Percentiles rank a stretch among this genome's conserved stretches.
phyloP scores from a whole-genome alignment of 495 filamentous ascomycete species.

The Neurospora tetraspora region DNA sequence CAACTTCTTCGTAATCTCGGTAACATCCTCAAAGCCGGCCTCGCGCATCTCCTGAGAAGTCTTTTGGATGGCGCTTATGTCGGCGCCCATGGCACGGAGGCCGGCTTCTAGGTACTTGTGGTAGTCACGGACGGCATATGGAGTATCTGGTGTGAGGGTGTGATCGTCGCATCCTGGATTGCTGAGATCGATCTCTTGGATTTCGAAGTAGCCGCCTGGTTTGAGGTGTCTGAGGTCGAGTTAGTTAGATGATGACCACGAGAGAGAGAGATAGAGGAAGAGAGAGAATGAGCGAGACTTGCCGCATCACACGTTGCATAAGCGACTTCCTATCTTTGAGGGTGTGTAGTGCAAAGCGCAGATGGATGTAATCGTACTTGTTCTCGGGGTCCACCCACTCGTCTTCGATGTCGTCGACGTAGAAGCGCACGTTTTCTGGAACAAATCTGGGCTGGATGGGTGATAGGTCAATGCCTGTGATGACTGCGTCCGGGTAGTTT shows the following conservation, averaged over 20 bases:
- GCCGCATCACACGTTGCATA: conserved; percentile 26
- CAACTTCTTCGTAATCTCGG: conserved; percentile 15
- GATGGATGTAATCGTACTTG: conserved; percentile 50
- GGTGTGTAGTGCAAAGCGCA: conserved; percentile 36
- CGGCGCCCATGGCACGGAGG: conserved; percentile 16
- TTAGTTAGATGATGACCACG: conserved; percentile 3
- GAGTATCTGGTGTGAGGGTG: conserved; percentile 16
- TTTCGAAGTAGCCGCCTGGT: conserved; percentile 46
- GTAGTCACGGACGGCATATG: conserved; percentile 29
- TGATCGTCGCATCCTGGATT: conserved; percentile 33
- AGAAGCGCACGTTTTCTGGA: conserved; percentile 49
- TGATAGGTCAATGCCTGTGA: conserved; percentile 58
- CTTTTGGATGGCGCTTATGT: conserved; percentile 14
- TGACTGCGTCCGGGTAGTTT: conserved; percentile 36
- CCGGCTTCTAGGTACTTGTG: conserved; percentile 20
- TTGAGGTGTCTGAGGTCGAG: conserved; percentile 24
- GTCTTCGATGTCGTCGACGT: conserved; percentile 51
- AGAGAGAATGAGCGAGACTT: conserved; percentile 2
- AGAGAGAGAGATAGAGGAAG: not conserved
- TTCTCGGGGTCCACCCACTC: conserved; percentile 44
- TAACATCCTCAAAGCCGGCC: conserved; percentile 23
- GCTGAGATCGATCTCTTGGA: conserved; percentile 36
- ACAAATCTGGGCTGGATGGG: conserved; percentile 50
- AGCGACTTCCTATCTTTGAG: conserved; percentile 31
- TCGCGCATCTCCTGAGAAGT: conserved; percentile 11